These are phyloP conservation scores for Asterophora lycoperdoides DNA, from an alignment of 768 basidiomycete species.

Conservation along the genomic window DNA sequence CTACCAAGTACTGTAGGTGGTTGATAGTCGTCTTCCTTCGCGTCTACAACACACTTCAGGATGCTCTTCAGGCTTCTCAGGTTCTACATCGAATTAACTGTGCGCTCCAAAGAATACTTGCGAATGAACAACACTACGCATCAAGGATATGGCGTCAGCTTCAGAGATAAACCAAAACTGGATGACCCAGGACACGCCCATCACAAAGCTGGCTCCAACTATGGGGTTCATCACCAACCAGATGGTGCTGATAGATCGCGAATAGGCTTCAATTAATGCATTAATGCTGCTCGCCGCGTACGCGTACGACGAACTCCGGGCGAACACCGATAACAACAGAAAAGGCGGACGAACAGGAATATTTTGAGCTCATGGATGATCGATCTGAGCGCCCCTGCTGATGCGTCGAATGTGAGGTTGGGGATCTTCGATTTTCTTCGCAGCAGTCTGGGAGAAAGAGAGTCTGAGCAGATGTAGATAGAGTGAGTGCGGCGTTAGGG, in stretches of 20 bases:
- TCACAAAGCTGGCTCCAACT: constrained; percentile 47
- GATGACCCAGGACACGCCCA: constrained; percentile 31
- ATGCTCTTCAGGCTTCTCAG: constrained; percentile 25
- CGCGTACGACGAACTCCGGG: background rate
- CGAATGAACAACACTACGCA: constrained; percentile 51
- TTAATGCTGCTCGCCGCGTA: constrained; percentile 40
- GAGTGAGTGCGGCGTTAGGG: constrained; percentile 8
- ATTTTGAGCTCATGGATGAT: constrained; percentile 40
- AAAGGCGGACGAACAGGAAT: constrained; percentile 35
- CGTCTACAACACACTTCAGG: constrained; percentile 15
- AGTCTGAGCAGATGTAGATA: background rate
- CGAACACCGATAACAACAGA: background rate
- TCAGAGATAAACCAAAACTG: background rate
- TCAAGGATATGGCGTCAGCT: background rate
- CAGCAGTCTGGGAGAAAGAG: constrained; percentile 28
- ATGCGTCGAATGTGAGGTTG: constrained; percentile 35
- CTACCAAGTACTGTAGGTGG: constrained; percentile 4
- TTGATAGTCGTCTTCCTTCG: constrained; percentile 1
- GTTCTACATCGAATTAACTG: constrained; percentile 37
- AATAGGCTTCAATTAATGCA: constrained; percentile 64
- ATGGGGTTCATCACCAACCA: constrained; percentile 66
- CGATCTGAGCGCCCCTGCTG: constrained; percentile 40
- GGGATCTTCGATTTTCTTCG: constrained; percentile 36
- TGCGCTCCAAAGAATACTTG: constrained; percentile 55
- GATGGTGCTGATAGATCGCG: constrained; percentile 55